Base-by-base conservation (phyloP, 2,329 filamentous ascomycete genomes). In the Pestalotiopsis sp. region DNA sequence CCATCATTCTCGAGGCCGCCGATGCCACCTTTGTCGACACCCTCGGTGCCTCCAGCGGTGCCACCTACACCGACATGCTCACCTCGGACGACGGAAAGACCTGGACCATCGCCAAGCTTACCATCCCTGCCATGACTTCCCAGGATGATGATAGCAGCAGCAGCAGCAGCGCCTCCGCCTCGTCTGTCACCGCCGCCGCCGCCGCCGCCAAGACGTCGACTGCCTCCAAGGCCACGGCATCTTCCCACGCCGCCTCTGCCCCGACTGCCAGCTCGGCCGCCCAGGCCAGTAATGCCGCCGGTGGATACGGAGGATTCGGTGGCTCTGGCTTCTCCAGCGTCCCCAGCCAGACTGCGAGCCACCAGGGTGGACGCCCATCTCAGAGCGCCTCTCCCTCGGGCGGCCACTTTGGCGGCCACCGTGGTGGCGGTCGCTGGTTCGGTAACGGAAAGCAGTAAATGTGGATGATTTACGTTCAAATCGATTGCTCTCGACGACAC, bases 1-100 rank as follows among this genome's bases (percentile, higher is more conserved):
- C 70, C 17, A 70, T 71, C 36, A 61, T 59, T 23, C 65, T 71
- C 13, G 66, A 67, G 1, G 39, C 38, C 13, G 69, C 69, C n/a
- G 67, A 71, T 45, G 4, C 41, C 4, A 31, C 49, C n/a, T 70
- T 69, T 20, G 27, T 58, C 2, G 12, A 56, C 14, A 62, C 27
- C 0, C 61, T 71, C 20, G 27, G 23, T n/a, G 57, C 57, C 17
- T 59, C 57, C 57, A 27, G 14, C 23, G 63, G 63, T 41, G 38
- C 63, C 17, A 65, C 63, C n/a, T 56, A 65, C 23, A 65, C 39
- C 23, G 63, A 65, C n/a, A 65, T 65, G 63, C 27, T 65, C 20
- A 49, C 63, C 14, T 13, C 38, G 27, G 63, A 65, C 63, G 45
- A 27, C 41, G 45, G 63, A n/a, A 56, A 65, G 63, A 49, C 63